Percentiles rank a stretch among this genome's conserved stretches.
Conservation (phyloP, 2,329 filamentous ascomycete species). For the Penicillium sp. region DNA sequence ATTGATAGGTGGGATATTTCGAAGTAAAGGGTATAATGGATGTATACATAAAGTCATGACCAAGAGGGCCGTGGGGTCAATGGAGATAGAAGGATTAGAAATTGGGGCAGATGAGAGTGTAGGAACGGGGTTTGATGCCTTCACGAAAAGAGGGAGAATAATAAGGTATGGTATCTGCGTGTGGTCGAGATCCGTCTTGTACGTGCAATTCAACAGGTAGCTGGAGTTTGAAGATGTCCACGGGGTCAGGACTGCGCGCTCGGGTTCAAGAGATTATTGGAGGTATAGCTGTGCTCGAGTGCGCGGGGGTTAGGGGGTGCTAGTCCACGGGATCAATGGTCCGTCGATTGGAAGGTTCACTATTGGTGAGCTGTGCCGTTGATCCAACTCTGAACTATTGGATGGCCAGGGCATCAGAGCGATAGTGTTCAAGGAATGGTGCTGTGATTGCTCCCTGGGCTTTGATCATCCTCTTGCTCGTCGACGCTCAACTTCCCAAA, state of each 20-base stretch:
- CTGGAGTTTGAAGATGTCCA: neutral
- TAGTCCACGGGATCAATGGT: neutral
- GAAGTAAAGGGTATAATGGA: conserved; percentile 20
- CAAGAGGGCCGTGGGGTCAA: neutral
- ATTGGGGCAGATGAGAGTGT: neutral
- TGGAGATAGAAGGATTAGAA: neutral
- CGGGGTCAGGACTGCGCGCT: neutral
- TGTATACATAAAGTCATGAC: conserved; percentile 26
- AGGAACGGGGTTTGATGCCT: neutral
- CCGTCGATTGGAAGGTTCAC: neutral
- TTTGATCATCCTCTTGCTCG: conserved; percentile 35
- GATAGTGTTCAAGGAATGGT: conserved; percentile 4
- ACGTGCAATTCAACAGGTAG: neutral
- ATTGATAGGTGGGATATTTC: conserved; percentile 5
- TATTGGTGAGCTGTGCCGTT: neutral
- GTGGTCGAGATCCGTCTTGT: neutral
- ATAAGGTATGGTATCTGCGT: neutral
- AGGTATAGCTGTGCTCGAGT: neutral
- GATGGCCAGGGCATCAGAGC: neutral
- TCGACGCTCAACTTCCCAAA: conserved; percentile 63
- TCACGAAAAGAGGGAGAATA: neutral
- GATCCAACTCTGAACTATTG: neutral
- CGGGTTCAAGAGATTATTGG: neutral
- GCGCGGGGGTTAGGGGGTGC: neutral
- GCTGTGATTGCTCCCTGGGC: conserved; percentile 20